Conservation (phyloP, 139 green algal species). For the Medakamo hakoo region DNA sequence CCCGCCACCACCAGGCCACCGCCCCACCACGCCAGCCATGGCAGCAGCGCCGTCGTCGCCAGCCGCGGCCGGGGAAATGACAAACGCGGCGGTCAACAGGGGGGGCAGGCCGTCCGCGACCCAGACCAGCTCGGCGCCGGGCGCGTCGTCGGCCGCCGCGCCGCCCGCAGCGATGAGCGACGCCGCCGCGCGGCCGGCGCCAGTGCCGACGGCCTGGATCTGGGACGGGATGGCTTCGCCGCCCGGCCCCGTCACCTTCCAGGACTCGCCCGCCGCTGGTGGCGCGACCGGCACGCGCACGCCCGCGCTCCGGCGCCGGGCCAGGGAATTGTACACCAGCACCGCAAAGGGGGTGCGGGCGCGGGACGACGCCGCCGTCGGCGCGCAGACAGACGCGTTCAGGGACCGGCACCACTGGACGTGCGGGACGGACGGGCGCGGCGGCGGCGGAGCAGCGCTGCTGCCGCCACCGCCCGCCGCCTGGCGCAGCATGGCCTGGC, state of each 20-base stretch:
- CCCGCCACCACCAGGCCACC: no score
- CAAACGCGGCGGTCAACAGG: no score
- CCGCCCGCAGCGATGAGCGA: background rate
- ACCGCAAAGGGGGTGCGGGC: slow-evolving; percentile 25
- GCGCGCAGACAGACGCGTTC: slow-evolving; percentile 42
- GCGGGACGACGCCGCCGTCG: slow-evolving; percentile 19
- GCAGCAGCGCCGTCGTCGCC: no score
- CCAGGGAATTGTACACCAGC: slow-evolving; percentile 61
- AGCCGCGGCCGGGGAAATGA: no score
- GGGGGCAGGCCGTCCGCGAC: no score
- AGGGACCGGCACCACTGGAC: slow-evolving; percentile 30
- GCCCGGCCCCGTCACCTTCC: slow-evolving; percentile 17
- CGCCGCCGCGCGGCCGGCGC: no score
- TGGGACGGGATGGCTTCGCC: slow-evolving; percentile 9
- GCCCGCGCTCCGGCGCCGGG: slow-evolving; percentile 28
- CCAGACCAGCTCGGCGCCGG: background rate
- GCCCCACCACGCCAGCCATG: no score
- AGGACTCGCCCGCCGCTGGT: slow-evolving; percentile 2
- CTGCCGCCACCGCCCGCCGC: background rate
- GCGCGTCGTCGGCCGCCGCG: no score
- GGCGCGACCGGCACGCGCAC: slow-evolving; percentile 41
- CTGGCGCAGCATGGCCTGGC: background rate
- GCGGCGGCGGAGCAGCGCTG: background rate
- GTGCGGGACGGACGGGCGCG: background rate
- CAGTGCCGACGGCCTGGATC: slow-evolving; percentile 9